Evolutionary conservation across 169 alveolate species (phyloP), one percentile per base, ranked within the genome.

Genomic region (Plasmodium adleri): DNA sequence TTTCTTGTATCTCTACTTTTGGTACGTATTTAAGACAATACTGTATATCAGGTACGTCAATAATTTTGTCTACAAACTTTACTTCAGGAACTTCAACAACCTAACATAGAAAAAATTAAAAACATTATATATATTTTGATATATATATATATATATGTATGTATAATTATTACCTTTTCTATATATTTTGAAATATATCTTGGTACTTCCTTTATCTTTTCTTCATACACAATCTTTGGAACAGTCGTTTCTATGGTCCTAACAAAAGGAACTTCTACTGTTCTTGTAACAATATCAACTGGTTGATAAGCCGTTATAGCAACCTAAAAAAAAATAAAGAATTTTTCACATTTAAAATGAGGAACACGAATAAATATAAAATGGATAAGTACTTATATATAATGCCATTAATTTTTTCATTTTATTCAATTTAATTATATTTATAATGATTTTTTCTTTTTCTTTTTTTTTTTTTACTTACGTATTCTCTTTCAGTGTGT

Each of bases 1-100:
- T 94, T 32, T 95, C 97, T 73, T 93, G 86, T n/a, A 93, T 90
- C 60, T 95, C 97, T 45, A 94, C 93, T 85, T 94, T 95, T 32
- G 94, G 96, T 32, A 94, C 94, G 68, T 95, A 95, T 59, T 95
- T 95, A 60, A 88, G 93, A 63, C 93, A 88, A 66, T 93, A 95
- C 60, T 94, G 95, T 28, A 88, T 86, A 49, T 92, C 88, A 3
- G 97, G 97, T 13, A 93, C 95, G 71, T 95, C 97, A 5, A 93
- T 93, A 26, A 95, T 93, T 88, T 95, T 93, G 78, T 95, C 97
- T n/a, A 95, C 94, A 43, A 88, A 92, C 73, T 93, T 94, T 71
- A 95, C 94, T 72, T 93, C 97, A 7, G 97, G 97, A 12, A 95
- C 96, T 59, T 95, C 97, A 56, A 95, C 96, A 62, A 95, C 88